Percentiles rank a stretch among this genome's conserved stretches.
Conservation (phyloP, 2,329 filamentous ascomycete genomes). For the Nectriaceae sp. region DNA sequence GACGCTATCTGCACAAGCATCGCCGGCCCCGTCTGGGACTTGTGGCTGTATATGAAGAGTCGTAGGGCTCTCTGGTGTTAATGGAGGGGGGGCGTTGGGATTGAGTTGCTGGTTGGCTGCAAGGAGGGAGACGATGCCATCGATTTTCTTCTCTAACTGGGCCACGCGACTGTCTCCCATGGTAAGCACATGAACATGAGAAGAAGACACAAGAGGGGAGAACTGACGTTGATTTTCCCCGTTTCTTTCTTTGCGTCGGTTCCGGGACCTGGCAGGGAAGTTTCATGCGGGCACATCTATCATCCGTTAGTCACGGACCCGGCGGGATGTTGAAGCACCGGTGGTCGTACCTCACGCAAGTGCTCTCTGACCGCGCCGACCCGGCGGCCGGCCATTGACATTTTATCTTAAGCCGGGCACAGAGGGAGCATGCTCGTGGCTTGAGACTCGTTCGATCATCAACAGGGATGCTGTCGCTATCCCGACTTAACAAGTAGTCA, state of each 20-base stretch:
- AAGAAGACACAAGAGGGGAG: background rate
- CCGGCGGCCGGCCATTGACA: constrained; percentile 35
- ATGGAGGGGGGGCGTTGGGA: constrained; percentile 19
- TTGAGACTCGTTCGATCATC: constrained; percentile 14
- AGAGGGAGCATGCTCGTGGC: constrained; percentile 36
- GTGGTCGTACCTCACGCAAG: constrained; percentile 29
- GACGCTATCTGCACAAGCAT: background rate
- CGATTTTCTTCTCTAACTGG: constrained; percentile 41
- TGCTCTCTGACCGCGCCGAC: constrained; percentile 15
- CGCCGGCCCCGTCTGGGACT: background rate
- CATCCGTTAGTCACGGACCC: background rate
- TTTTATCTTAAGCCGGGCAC: constrained; percentile 39
- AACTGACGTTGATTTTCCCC: constrained; percentile 39
- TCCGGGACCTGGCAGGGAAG: constrained; percentile 36
- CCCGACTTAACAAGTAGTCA: constrained; percentile 21
- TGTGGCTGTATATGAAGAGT: constrained; percentile 5
- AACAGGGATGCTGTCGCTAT: background rate
- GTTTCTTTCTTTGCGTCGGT: constrained; percentile 33
- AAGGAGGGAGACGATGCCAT: constrained; percentile 41
- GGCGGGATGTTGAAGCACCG: constrained; percentile 1
- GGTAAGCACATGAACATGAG: background rate
- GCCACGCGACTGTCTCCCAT: constrained; percentile 33
- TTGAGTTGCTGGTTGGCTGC: constrained; percentile 32
- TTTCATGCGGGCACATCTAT: constrained; percentile 37
- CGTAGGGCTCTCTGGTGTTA: constrained; percentile 27